Evolutionary conservation across 306 rosid species (phyloP), one percentile per base, ranked within the genome.

Genomic region (Prunus mongolica): DNA sequence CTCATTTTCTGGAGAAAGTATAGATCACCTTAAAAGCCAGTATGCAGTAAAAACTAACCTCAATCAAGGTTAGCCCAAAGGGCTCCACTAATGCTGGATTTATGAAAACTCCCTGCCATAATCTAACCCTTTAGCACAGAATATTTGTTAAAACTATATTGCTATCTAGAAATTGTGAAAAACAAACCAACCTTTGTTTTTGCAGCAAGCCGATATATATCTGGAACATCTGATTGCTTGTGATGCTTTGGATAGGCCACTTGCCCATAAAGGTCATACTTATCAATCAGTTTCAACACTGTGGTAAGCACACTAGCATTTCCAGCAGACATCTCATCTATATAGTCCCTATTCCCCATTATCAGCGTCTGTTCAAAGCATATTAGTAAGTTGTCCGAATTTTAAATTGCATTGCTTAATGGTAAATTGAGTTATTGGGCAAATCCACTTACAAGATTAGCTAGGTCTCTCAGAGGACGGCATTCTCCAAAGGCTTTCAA

Each of bases 201-300:
- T 45, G 91, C 98, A 4, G 98, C 90, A 71, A 86, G 90, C 14
- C 98, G 85, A 44, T 93, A 93, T 76, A 93, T 93, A n/a, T 93
- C 98, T 0, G 98, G 98, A 85, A 93, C 97, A 81, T 93, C 98
- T 24, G 85, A 79, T 76, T 93, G 98, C 79, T 74, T 93, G 84
- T 93, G 98, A 85, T 93, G 98, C 86, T 93, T 93, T 5, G 98
- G 97, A 78, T 89, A 93, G 2, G 98, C 97, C 5, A 93, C 98
- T 85, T 85, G 93, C 58, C 98, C 98, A 24, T 93, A 93, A 5
- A 93, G 88, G 64, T 93, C 97, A 83, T 86, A 93, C 76, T 93
- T 91, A 82, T 93, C 98, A 67, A 93, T 89, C 82, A 93, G 61
- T 74, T 93, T 93, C 83, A 93, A 77, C 73, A 89, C 96, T 18